Evolutionary conservation across 495 filamentous ascomycete species (phyloP), one percentile per base, ranked within the genome.

Genomic region (Neurospora sp.): DNA sequence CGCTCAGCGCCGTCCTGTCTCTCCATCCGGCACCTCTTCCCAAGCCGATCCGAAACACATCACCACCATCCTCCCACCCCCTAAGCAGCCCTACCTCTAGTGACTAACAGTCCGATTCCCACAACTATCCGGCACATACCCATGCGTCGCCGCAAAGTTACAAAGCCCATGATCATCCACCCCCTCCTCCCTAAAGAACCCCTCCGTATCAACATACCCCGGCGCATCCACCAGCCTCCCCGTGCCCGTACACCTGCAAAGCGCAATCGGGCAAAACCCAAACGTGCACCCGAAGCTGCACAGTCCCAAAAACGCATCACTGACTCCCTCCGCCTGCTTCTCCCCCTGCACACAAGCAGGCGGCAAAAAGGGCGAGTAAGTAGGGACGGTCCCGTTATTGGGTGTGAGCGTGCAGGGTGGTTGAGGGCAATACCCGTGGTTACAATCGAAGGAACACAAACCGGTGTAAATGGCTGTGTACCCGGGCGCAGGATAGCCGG

Each of bases 251-350:
- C 75, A 74, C 6, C 4, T 69, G 71, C 75, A 74, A 12, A 54
- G 14, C 27, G 23, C 8, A 6, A 18, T 16, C 5, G 72, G 76
- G 31, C 73, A 77, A 11, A 72, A 77, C 20, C 76, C 76, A 54
- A 70, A 73, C 20, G 54, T 69, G 48, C 76, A 77, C 20, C 42
- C 70, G 11, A 38, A 77, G 62, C n/a, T 20, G 41, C 76, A 77
- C 35, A 75, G 48, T 0, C 75, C 75, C 71, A n/a, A 54, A 41
- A 27, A 16, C 20, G 38, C 31, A 62, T 38, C 39, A 5, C 4
- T 66, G 39, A 4, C 10, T n/a, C 5, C 75, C 31, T 31, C 31
- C 70, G 10, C 37, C 20, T 14, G 48, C 72, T 54, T 23, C 46
- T 54, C 46, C 46, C 46, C 46, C 0, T 11, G 16, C 0, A 54